phyloP scores from a whole-genome alignment of 2,329 filamentous ascomycete genomes.

The Pseudopithomyces maydicus region DNA sequence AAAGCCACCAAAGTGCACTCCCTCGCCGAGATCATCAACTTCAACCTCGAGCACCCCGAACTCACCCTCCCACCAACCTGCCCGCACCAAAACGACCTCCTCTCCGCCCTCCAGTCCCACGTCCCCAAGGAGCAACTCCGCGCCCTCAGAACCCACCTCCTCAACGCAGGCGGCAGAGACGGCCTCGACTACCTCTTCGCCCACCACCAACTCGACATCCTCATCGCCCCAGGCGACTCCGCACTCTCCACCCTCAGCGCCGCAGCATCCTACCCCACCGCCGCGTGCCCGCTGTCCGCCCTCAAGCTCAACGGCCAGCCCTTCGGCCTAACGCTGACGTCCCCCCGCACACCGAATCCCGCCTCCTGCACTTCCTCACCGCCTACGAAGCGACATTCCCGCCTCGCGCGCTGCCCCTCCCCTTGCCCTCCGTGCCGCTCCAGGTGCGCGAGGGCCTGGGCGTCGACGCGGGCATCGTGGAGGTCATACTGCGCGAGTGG shows the following conservation, averaged over 20 bases:
- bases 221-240: slow-evolving; percentile 42
- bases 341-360: slow-evolving; percentile 39
- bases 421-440: slow-evolving; percentile 32
- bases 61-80: slow-evolving; percentile 38
- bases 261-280: slow-evolving; percentile 43
- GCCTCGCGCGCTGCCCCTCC: slow-evolving; percentile 35
- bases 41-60: slow-evolving; percentile 44
- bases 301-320: slow-evolving; percentile 44
- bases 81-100: slow-evolving; percentile 43
- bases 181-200: slow-evolving; percentile 41
- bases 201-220: slow-evolving; percentile 34
- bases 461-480: slow-evolving; percentile 40
- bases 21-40: slow-evolving; percentile 44
- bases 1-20: slow-evolving; percentile 43
- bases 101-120: slow-evolving; percentile 35
- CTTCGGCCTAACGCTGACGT: slow-evolving; percentile 40
- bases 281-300: slow-evolving; percentile 39
- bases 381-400: slow-evolving; percentile 44
- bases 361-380: slow-evolving; percentile 42
- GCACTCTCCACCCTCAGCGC: slow-evolving; percentile 42
- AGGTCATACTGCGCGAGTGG: slow-evolving; percentile 42
- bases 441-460: slow-evolving; percentile 33
- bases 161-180: slow-evolving; percentile 34
- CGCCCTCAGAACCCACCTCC: slow-evolving; percentile 33
- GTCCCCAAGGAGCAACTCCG: slow-evolving; percentile 30